Evolutionary conservation across 768 basidiomycete genomes (phyloP).

Genomic region (Tulasnella sp.): DNA sequence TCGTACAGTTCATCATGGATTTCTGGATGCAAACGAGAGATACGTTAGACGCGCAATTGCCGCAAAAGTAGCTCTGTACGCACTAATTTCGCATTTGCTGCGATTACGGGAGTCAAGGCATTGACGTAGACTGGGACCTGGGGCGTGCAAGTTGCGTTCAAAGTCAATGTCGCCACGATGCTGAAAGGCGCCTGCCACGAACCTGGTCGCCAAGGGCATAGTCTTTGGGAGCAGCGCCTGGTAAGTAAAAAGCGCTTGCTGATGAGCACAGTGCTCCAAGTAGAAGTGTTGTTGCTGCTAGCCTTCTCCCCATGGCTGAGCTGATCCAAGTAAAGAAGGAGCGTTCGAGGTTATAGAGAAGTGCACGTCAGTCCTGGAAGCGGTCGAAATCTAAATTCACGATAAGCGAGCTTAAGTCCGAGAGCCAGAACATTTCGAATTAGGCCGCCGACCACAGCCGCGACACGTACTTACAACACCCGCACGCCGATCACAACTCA

Average conservation of each 20-base stretch:
- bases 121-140: constrained; percentile 74
- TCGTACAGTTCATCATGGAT: constrained; percentile 82
- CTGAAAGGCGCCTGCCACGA: background rate
- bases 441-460: background rate
- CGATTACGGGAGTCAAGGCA: constrained; percentile 79
- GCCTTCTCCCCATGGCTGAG: background rate
- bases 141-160: background rate
- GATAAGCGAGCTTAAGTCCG: constrained; percentile 6
- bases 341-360: background rate
- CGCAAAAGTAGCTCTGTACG: constrained; percentile 18
- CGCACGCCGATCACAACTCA: background rate
- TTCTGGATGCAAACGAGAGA: constrained; percentile 42
- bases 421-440: background rate
- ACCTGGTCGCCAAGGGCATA: constrained; percentile 57
- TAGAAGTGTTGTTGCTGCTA: background rate
- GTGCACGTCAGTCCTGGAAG: background rate
- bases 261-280: constrained; percentile 7
- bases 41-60: constrained; percentile 16
- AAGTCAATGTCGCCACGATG: background rate
- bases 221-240: constrained; percentile 76
- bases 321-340: background rate
- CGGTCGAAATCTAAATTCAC: background rate
- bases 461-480: background rate
- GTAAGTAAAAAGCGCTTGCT: constrained; percentile 76
- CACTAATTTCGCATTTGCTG: constrained; percentile 32